phyloP scores from a whole-genome alignment of 495 filamentous ascomycete species.

The Penicillium coffeae region DNA sequence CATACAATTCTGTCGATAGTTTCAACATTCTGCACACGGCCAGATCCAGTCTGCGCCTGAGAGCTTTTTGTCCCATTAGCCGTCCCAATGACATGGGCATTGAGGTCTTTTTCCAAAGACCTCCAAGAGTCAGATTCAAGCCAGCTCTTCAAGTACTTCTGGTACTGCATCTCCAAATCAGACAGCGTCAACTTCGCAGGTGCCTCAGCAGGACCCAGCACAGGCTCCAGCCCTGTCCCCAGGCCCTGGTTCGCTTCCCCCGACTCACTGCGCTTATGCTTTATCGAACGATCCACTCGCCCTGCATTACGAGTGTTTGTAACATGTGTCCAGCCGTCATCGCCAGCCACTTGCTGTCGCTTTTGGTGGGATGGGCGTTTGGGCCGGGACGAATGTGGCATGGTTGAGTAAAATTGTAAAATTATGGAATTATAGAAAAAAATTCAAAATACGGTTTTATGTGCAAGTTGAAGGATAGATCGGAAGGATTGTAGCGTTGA shows the following conservation, averaged over 20 bases:
- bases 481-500: no score
- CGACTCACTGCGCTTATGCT: no score
- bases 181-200: constrained; percentile 32
- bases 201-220: constrained; percentile 28
- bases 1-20: constrained; percentile 41
- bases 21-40: no score
- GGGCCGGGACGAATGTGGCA: constrained; percentile 46
- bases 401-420: no score
- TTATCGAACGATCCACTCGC: constrained; percentile 12
- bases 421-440: no score
- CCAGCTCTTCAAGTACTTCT: constrained; percentile 25
- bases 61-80: no score
- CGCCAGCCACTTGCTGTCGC: constrained; percentile 43
- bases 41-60: no score
- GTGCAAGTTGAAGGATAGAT: no score
- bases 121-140: constrained; percentile 27
- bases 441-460: no score
- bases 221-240: background rate
- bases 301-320: constrained; percentile 29
- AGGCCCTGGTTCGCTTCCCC: no score
- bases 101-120: constrained; percentile 8
- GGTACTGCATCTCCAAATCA: constrained; percentile 37
- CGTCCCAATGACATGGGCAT: constrained; percentile 1
- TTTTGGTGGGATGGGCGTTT: constrained; percentile 36
- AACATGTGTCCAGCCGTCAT: constrained; percentile 57